Evolutionary conservation across 2,329 filamentous ascomycete species (phyloP), one percentile per base, ranked within the genome.

Genomic region (Rutstroemia sp.): DNA sequence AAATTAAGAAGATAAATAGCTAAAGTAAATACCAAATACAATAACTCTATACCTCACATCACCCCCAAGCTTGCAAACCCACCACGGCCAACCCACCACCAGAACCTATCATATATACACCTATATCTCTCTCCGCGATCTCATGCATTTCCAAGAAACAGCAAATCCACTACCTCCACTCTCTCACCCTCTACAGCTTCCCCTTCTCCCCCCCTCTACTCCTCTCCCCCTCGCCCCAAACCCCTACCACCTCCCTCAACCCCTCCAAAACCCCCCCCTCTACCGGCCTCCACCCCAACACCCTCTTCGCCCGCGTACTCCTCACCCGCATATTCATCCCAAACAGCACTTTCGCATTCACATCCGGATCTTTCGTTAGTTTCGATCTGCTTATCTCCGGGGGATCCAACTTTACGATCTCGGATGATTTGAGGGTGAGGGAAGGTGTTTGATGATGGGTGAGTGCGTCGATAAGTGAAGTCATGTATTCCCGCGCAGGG

Each of bases 301-400:
- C 21, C 6, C 27, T 25, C 9, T 34, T 41, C 16, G 44, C 60
- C n/a, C 60, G 53, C 34, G 49, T 58, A n/a, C 37, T 12, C 19
- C 17, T n/a, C 25, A 49, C 52, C 21, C 55, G 38, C 57, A 61
- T 59, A 45, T 61, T 48, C 1, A 53, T 17, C 3, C 51, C 57
- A 30, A 46, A 61, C 6, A 54, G 30, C 12, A 47, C 41, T 17
- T 37, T 23, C n/a, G 39, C 16, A 37, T 12, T 42, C 2, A 47
- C 53, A 21, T 60, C 50, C 4, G 37, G 27, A 3, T 39, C 55
- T 7, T 23, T 34, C 1, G 34, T 19, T 3, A 21, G 54, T 1
- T 21, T 48, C 8, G 25, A 55, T 51, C 21, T 37, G 7, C 16
- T 48, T 1, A 54, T 25, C 8, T 12, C 41, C 8, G 59, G 49